phyloP scores from a whole-genome alignment of 208 protist genomes.

The Acanthamoeba culbertsoni region DNA sequence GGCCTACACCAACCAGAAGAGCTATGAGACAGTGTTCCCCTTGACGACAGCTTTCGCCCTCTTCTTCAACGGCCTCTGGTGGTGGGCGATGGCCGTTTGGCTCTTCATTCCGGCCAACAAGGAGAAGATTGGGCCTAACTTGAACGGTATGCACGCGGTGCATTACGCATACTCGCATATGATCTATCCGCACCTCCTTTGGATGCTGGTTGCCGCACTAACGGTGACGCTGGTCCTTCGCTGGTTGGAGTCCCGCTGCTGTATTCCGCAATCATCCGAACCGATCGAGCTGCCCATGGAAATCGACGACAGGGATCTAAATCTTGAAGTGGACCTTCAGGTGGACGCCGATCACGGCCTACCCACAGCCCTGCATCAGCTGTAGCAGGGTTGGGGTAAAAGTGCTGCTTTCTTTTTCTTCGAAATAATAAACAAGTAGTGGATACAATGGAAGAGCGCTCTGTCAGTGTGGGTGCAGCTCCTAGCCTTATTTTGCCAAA shows the following conservation, averaged over 20 bases:
- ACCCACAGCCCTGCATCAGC: background rate
- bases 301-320: background rate
- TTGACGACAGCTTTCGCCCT: background rate
- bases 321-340: background rate
- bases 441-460: background rate
- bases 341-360: background rate
- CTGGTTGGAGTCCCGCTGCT: background rate
- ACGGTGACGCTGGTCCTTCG: background rate
- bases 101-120: conserved; percentile 39
- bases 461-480: background rate
- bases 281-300: background rate
- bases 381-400: background rate
- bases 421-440: too few relatives aligned
- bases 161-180: conserved; percentile 52
- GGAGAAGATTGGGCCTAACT: background rate
- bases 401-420: too few relatives aligned
- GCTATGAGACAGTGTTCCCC: conserved; percentile 43
- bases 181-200: conserved; percentile 20
- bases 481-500: background rate
- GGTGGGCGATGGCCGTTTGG: conserved; percentile 51
- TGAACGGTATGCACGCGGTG: background rate
- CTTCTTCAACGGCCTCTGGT: conserved; percentile 59
- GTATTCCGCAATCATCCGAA: background rate
- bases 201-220: background rate
- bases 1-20: conserved; percentile 41